Conservation (phyloP, 1,284 basidiomycete species). For the Hortiboletus rubellus region DNA sequence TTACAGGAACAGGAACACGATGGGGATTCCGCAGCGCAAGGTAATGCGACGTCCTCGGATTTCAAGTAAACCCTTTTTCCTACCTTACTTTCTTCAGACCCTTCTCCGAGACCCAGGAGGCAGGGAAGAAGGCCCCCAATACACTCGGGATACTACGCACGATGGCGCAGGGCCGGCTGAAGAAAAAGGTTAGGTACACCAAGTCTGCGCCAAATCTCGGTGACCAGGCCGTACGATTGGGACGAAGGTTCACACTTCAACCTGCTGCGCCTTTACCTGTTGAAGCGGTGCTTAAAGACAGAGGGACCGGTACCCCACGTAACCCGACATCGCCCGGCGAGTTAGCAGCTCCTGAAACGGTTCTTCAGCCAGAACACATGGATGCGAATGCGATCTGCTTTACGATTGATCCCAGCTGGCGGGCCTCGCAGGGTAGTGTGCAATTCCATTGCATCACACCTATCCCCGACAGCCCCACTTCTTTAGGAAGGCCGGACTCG, state of each 20-base stretch:
- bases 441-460: slow-evolving; percentile 29
- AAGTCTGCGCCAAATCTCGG: slow-evolving; percentile 31
- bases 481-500: slow-evolving; percentile 24
- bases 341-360: not conserved
- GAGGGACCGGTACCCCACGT: not conserved
- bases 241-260: not conserved
- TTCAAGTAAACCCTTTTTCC: not conserved
- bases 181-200: slow-evolving; percentile 24
- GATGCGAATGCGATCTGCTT: slow-evolving; percentile 31
- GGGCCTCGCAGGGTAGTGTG: slow-evolving; percentile 23
- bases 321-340: not conserved
- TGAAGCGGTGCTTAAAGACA: not conserved
- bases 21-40: slow-evolving; percentile 23
- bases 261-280: not conserved
- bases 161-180: slow-evolving; percentile 21
- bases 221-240: not conserved
- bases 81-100: slow-evolving; percentile 12
- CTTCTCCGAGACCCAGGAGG: slow-evolving; percentile 1
- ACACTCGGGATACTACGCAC: slow-evolving; percentile 9
- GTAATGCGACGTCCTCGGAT: not conserved
- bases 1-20: slow-evolving; percentile 7
- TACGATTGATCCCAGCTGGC: slow-evolving; percentile 27
- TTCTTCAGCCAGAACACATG: slow-evolving; percentile 4
- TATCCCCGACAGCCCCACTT: slow-evolving; percentile 17
- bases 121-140: slow-evolving; percentile 7